Percentiles rank a stretch among this genome's conserved stretches.
These are phyloP conservation scores for Cutaneotrichosporon sp. DNA, from an alignment of 1,284 basidiomycete genomes.

Conservation along the genomic window DNA sequence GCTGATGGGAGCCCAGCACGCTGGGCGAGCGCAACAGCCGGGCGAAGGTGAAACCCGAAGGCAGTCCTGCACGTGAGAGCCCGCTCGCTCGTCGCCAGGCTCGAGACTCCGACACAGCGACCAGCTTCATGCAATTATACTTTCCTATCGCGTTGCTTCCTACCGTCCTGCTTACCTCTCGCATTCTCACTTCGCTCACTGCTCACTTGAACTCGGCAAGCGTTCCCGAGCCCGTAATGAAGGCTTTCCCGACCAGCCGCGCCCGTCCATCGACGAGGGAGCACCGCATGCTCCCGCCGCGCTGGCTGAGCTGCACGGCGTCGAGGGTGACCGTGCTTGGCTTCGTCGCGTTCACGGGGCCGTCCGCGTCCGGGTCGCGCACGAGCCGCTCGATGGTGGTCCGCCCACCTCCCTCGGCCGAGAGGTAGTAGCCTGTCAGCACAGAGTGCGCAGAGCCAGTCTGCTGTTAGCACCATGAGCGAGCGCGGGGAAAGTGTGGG, in stretches of 20 bases:
- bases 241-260: slow-evolving; percentile 14
- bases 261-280: slow-evolving; percentile 14
- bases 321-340: slow-evolving; percentile 12
- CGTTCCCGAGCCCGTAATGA: neutral
- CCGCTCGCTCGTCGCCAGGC: no score
- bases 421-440: slow-evolving; percentile 41
- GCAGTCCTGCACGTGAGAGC: no score
- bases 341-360: neutral
- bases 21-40: no score
- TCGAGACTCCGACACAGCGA: no score
- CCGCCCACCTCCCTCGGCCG: slow-evolving; percentile 8
- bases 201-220: neutral
- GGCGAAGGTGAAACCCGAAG: no score
- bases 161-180: no score
- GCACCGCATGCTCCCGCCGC: slow-evolving; percentile 21
- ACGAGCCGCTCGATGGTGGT: neutral
- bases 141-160: no score
- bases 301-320: slow-evolving; percentile 16
- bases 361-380: neutral
- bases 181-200: neutral
- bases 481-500: no score
- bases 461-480: slow-evolving; percentile 17
- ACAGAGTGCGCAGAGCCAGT: slow-evolving; percentile 42
- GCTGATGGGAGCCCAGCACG: no score
- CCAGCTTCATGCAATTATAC: no score